These are phyloP conservation scores for Penicillium sp. DNA, from an alignment of 2,329 filamentous ascomycete species.

Conservation along the genomic window DNA sequence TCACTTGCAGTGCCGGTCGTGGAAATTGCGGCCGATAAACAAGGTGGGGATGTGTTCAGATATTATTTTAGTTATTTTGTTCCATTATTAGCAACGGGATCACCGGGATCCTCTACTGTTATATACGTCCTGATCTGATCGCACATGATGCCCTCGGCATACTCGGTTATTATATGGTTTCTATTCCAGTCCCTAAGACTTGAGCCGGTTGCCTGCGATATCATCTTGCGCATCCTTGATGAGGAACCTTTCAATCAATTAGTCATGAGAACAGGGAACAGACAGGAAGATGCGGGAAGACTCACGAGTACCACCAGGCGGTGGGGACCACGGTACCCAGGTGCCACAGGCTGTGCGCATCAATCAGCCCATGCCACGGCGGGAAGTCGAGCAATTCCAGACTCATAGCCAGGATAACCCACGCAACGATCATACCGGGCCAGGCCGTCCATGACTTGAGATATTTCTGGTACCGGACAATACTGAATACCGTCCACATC, in stretches of 20 bases:
- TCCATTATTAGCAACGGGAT: constrained; percentile 10
- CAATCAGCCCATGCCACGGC: constrained; percentile 72
- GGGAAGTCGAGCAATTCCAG: constrained; percentile 93
- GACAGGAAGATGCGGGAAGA: constrained; percentile 24
- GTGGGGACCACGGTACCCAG: constrained; percentile 84
- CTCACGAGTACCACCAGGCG: constrained; percentile 91
- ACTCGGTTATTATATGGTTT: constrained; percentile 3
- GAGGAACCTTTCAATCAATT: constrained; percentile 61
- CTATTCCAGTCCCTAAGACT: constrained; percentile 50
- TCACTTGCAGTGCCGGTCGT: constrained; percentile 4
- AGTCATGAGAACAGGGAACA: constrained; percentile 5
- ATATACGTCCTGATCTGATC: constrained; percentile 5
- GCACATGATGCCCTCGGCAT: background rate
- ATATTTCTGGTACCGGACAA: constrained; percentile 65
- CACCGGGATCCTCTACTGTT: constrained; percentile 11
- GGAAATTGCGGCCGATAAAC: constrained; percentile 10
- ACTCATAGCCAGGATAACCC: constrained; percentile 91
- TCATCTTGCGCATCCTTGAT: constrained; percentile 82
- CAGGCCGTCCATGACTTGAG: constrained; percentile 75
- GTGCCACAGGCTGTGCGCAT: constrained; percentile 96
- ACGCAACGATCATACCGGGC: constrained; percentile 86
- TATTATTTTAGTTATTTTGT: constrained; percentile 1
- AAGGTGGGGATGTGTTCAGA: constrained; percentile 6
- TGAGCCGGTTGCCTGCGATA: constrained; percentile 66
- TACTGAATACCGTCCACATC: constrained; percentile 82